Evolutionary conservation across 176 grass and related monocot species (phyloP), one percentile per base, ranked within the genome.

Genomic region (Dactylis glomerata): DNA sequence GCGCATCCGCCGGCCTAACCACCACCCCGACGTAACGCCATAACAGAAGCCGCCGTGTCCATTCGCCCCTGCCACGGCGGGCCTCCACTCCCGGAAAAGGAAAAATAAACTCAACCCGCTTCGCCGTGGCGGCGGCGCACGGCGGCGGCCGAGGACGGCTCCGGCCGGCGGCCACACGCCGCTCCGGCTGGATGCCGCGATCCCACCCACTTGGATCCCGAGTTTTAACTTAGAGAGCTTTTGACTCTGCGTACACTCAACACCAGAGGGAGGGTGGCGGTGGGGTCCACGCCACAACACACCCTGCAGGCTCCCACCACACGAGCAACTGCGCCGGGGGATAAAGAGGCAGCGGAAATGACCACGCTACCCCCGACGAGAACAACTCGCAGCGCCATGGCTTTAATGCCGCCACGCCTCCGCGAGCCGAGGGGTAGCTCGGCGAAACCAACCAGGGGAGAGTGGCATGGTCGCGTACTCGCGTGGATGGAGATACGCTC

Each of bases 291-390:
- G 20, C 15, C 30, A 67, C 32, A 37, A 67, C 32, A 37, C 81
- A 34, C 62, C 58, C 70, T n/a, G 51, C 82, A 85, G 69, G 90
- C 86, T 91, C 90, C 85, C 86, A 78, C 86, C 85, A 84, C 89
- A 91, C 85, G 89, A 81, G 90, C 72, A 82, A 88, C 63, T 81
- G 82, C 90, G 52, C 72, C 77, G 78, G 86, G 62, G 77, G 86
- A 91, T 85, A 88, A 88, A 91, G 15, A 64, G 47, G 76, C 33
- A 20, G 27, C 3, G 40, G 11, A 33, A 73, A 88, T 88, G 82
- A 85, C 90, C 22, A 6, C 3, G 15, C 62, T 58, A 16, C 65
- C 71, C 82, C 20, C 1, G 16, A 20, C 2, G 20, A 23, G 24
- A 2, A 17, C 33, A 1, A 10, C 14, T 22, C 12, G 20, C 15